These are phyloP conservation scores for Plantago ovata DNA, from an alignment of 257 asterid genomes.

Conservation along the genomic window DNA sequence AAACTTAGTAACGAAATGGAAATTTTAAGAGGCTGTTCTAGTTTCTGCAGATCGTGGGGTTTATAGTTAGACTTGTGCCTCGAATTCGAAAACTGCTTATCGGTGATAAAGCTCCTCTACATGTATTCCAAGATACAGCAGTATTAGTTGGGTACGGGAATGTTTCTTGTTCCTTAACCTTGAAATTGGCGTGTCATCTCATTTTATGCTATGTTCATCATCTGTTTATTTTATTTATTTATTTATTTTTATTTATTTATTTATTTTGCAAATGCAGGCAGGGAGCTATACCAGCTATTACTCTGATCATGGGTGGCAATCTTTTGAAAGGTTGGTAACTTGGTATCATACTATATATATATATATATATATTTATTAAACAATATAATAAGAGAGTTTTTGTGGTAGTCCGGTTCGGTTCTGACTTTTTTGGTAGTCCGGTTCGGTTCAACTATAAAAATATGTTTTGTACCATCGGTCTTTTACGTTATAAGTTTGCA, in stretches of 20 bases:
- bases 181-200: neutral
- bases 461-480: too few species aligned
- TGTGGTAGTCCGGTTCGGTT: too few species aligned
- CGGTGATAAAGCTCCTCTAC: constrained; percentile 13
- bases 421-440: too few species aligned
- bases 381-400: too few species aligned
- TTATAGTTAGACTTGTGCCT: constrained; percentile 14
- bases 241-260: too few species aligned
- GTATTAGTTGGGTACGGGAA: constrained; percentile 2
- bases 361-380: too few species aligned
- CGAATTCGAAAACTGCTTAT: constrained; percentile 7
- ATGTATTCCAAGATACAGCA: constrained; percentile 14
- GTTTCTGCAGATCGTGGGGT: constrained; percentile 9
- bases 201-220: neutral
- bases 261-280: constrained; percentile 46
- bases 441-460: too few species aligned
- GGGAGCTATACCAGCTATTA: constrained; percentile 82
- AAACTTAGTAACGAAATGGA: neutral
- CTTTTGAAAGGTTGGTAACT: constrained; percentile 58
- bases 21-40: neutral
- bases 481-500: too few species aligned
- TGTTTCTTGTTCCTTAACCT: neutral
- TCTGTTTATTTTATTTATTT: too few species aligned
- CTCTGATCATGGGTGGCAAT: constrained; percentile 84
- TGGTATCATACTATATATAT: too few species aligned